phyloP scores from a whole-genome alignment of 2,329 filamentous ascomycete genomes.

The Ceratocystis ficicola region DNA sequence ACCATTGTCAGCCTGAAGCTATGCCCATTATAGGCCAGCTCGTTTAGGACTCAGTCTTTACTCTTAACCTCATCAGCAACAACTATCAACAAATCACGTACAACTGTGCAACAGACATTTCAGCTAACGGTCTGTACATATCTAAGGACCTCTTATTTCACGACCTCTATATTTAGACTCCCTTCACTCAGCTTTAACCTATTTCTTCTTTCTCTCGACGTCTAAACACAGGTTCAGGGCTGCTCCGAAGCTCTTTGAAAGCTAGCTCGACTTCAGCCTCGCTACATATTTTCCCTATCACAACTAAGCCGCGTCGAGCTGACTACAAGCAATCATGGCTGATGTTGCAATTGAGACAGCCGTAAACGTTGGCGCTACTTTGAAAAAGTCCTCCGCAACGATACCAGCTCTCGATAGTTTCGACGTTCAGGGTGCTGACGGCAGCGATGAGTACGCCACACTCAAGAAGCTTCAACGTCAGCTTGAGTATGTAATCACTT shows the following conservation, averaged over 20 bases:
- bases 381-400: constrained; percentile 69
- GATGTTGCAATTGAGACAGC: constrained; percentile 78
- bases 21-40: background rate
- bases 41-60: background rate
- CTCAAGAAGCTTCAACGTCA: constrained; percentile 95
- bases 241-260: background rate
- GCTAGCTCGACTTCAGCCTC: constrained; percentile 15
- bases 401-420: constrained; percentile 86
- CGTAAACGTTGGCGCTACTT: constrained; percentile 56
- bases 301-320: background rate
- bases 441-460: constrained; percentile 83
- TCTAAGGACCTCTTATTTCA: background rate
- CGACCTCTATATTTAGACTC: background rate
- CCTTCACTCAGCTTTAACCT: background rate
- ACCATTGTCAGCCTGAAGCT: constrained; percentile 22
- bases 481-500: constrained; percentile 57
- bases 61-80: background rate
- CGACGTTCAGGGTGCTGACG: constrained; percentile 69
- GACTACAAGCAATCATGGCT: constrained; percentile 51
- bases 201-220: background rate
- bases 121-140: background rate
- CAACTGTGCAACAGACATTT: background rate
- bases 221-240: background rate
- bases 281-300: background rate
- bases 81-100: background rate